A percentile compares a stretch with the other conserved stretches of the same genome.
These are phyloP conservation scores for Trichocomaceae sp. DNA, from an alignment of 2,329 filamentous ascomycete genomes.

Conservation along the genomic window DNA sequence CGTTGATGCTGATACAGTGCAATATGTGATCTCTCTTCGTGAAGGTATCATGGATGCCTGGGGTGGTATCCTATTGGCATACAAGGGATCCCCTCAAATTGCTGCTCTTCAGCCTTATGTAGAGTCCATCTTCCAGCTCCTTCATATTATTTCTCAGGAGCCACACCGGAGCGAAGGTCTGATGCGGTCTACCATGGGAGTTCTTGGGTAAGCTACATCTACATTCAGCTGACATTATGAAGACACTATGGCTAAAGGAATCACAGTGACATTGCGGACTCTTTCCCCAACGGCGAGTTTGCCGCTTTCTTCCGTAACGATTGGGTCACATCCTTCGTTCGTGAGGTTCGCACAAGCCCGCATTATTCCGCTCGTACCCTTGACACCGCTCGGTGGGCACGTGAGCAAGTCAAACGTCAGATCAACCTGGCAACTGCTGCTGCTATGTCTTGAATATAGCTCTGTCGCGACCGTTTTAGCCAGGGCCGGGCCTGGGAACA, in stretches of 20 bases:
- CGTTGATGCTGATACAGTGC: conserved; percentile 87
- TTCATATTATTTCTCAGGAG: conserved; percentile 73
- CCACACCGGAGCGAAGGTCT: conserved; percentile 84
- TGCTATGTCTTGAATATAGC: conserved; percentile 32
- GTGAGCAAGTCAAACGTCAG: conserved; percentile 95
- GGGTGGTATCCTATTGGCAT: conserved; percentile 91
- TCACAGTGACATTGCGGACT: conserved; percentile 79
- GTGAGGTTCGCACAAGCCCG: conserved; percentile 82
- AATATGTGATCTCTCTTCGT: conserved; percentile 89
- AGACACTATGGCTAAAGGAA: conserved; percentile 29
- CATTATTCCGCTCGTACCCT: conserved; percentile 80
- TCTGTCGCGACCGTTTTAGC: background rate
- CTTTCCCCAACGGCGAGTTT: conserved; percentile 86
- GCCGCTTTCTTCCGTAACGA: conserved; percentile 78
- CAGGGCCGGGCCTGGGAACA: background rate
- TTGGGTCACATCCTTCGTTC: conserved; percentile 83
- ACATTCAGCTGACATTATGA: background rate
- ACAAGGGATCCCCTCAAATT: conserved; percentile 63
- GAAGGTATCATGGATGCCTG: conserved; percentile 99
- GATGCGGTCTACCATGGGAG: conserved; percentile 91
- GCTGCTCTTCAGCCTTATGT: conserved; percentile 69
- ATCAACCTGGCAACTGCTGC: conserved; percentile 33
- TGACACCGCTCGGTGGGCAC: conserved; percentile 93
- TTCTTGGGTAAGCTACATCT: conserved; percentile 68
- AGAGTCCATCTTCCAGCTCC: conserved; percentile 76